A percentile compares a stretch with the other conserved stretches of the same genome.
Conservation (phyloP, 306 rosid species). For the Malus sylvestris region DNA sequence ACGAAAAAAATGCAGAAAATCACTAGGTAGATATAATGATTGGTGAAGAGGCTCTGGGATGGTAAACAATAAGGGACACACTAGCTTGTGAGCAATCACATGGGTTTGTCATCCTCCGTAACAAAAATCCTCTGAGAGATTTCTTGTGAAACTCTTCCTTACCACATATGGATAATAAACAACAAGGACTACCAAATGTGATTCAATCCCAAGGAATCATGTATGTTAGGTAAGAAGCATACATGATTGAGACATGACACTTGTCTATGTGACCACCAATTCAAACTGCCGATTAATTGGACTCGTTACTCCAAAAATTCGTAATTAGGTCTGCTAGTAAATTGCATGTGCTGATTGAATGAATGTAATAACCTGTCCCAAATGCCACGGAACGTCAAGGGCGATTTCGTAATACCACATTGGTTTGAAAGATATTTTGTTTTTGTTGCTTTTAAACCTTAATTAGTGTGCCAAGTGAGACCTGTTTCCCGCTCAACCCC, state of each 20-base stretch:
- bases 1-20: not conserved
- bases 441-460: too few species aligned
- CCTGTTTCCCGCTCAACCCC: too few species aligned
- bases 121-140: too few species aligned
- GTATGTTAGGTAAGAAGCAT: not conserved
- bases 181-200: not conserved
- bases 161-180: too few species aligned
- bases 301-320: not conserved
- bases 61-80: not conserved
- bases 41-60: not conserved
- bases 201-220: not conserved
- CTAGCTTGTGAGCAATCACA: not conserved
- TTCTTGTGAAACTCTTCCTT: not conserved
- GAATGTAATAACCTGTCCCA: too few species aligned
- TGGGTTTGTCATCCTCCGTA: not conserved
- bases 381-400: too few species aligned
- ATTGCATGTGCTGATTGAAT: not conserved
- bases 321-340: not conserved
- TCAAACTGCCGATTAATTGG: not conserved
- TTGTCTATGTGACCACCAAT: not conserved
- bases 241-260: not conserved
- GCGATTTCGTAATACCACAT: too few species aligned
- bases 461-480: too few species aligned
- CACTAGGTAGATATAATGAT: not conserved
- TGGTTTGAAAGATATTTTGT: too few species aligned